Conservation (phyloP, 108 stramenopile genomes). For the Skeletonema tropicum region DNA sequence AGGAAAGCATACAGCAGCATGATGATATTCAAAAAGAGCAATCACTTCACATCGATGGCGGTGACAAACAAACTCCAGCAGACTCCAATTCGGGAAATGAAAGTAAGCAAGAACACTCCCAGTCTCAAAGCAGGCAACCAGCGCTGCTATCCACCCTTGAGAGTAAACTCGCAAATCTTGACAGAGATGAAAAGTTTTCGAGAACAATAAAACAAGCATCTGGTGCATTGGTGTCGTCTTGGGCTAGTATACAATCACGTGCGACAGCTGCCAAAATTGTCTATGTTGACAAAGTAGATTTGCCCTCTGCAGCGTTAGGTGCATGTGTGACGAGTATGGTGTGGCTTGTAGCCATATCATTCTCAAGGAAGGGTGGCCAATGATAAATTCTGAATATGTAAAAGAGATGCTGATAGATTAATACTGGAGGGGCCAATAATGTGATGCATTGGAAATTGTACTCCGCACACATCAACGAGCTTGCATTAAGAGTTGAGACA, state of each 20-base stretch:
- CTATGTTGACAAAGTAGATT: background rate
- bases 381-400: no score
- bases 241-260: background rate
- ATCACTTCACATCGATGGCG: background rate
- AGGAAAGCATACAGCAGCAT: no score
- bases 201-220: background rate
- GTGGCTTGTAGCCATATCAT: slow-evolving; percentile 12
- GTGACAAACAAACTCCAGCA: background rate
- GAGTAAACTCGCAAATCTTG: background rate
- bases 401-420: no score
- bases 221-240: background rate
- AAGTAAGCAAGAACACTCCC: background rate
- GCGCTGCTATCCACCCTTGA: background rate
- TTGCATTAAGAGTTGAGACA: no score
- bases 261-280: background rate
- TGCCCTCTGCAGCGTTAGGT: slow-evolving; percentile 26
- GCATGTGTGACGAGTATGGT: slow-evolving; percentile 17
- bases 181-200: background rate
- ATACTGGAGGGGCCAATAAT: no score
- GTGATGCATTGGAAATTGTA: no score
- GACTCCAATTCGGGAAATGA: background rate
- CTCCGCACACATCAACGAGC: no score
- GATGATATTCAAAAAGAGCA: no score
- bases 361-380: slow-evolving; percentile 8
- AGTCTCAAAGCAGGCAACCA: background rate